These are phyloP conservation scores for Alisma plantagoaquatica DNA, from an alignment of 106 monocot genomes.

Conservation along the genomic window DNA sequence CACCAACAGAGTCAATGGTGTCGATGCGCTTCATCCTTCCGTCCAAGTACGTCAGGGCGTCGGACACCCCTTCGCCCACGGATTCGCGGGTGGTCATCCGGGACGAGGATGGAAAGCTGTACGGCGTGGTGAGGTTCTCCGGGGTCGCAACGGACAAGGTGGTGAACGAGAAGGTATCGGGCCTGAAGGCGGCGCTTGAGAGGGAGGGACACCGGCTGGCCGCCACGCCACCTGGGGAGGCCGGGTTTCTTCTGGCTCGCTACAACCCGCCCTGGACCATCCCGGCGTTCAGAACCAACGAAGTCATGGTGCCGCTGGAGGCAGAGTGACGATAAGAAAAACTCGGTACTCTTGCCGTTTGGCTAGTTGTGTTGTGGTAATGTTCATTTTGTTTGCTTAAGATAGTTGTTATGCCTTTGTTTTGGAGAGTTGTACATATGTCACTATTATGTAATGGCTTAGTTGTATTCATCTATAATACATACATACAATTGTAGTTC, in stretches of 20 bases:
- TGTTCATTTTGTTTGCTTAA: too few species aligned
- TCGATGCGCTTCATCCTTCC: constrained; percentile 93
- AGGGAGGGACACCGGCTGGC: constrained; percentile 58
- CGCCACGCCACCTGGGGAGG: constrained; percentile 21
- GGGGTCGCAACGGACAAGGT: constrained; percentile 47
- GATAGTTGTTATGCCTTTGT: too few species aligned
- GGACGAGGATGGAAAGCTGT: constrained; percentile 73
- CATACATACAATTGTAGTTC: too few species aligned
- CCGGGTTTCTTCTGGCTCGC: constrained; percentile 54
- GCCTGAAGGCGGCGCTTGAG: constrained; percentile 53
- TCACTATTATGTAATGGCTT: too few species aligned
- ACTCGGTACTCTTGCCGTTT: too few species aligned
- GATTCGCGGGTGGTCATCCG: constrained; percentile 72
- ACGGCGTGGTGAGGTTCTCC: constrained; percentile 62
- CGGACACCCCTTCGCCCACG: constrained; percentile 67
- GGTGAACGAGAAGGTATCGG: constrained; percentile 52
- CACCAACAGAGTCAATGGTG: constrained; percentile 3
- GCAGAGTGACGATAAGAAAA: too few species aligned
- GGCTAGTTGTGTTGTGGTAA: too few species aligned
- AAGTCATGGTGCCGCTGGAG: constrained; percentile 79
- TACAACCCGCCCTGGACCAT: constrained; percentile 96
- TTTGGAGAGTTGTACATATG: too few species aligned
- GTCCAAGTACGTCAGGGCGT: constrained; percentile 49
- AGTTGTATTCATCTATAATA: too few species aligned
- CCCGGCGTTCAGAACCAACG: constrained; percentile 79